Evolutionary conservation across 192 early-diverging fungal genomes (phyloP), one percentile per base, ranked within the genome.

Genomic region (Haplosporangium gracile): DNA sequence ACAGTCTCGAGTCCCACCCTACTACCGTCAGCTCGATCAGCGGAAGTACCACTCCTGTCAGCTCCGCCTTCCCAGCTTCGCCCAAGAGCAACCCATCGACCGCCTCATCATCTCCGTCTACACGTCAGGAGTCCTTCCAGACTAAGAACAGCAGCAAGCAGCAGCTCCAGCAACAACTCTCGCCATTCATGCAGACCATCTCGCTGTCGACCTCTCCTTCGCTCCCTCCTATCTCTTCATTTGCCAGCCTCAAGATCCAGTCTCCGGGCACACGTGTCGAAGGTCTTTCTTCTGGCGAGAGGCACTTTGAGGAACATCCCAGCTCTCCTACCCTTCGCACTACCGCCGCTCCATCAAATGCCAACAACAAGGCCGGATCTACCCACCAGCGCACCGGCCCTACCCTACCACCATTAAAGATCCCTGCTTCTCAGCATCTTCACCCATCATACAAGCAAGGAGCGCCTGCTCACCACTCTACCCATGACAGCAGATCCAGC

Each of bases 31-130:
- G 34, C 18, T 73, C 78, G 9, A 22, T 74, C 10, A 70, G 71
- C 20, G 65, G 65, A 13, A 60, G 69, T 34, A 39, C 38, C 5
- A 84, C 77, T 5, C 82, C 82, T 40, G 8, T 72, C 5, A 75
- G 65, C 76, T 74, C 84, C 39, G 55, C 79, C 45, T 81, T 55
- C 29, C 40, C 84, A 6, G 36, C 45, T 29, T 86, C 84, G 24
- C 84, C 84, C 75, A 74, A 81, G 84, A 81, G 80, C 13, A 65
- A 77, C 34, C 74, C 82, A 20, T 79, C 82, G 22, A 74, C 82
- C 0, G 78, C 79, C 22, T 85, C 82, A 3, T 74, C 82, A 5
- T 84, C 82, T 0, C 77, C 78, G 4, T 84, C 65, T 71, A 36
- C 77, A 16, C 77, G 68, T 38, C 77, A 79, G 47, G 75, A 65